Percentiles rank a stretch among this genome's conserved stretches.
phyloP scores from a whole-genome alignment of 352 stramenopile species.

The Globisporangium spinosum region DNA sequence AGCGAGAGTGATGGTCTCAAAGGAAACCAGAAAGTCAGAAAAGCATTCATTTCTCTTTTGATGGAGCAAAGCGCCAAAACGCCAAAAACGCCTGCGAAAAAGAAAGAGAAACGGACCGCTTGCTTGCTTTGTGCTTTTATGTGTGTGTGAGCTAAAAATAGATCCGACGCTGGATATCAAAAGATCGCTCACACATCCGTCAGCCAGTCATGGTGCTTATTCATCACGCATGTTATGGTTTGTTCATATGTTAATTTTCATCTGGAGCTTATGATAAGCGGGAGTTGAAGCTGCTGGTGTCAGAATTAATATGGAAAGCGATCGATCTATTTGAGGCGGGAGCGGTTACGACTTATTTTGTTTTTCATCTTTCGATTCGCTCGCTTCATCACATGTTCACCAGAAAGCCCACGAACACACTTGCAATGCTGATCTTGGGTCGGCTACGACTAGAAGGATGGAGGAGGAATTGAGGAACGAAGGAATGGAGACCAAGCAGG shows the following conservation, averaged over 20 bases:
- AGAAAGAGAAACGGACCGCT: not conserved
- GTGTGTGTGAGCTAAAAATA: not conserved
- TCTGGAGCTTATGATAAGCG: not conserved
- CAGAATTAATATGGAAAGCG: not conserved
- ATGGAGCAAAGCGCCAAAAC: not conserved
- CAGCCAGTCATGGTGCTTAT: not conserved
- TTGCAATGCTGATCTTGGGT: not conserved
- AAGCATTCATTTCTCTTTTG: not conserved
- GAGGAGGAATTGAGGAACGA: not conserved
- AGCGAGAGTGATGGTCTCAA: not conserved
- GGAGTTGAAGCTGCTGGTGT: not conserved
- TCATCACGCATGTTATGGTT: not conserved
- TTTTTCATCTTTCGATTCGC: too few species aligned
- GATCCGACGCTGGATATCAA: not conserved
- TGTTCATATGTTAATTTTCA: not conserved
- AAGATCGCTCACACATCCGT: not conserved
- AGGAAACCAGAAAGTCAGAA: slow-evolving; percentile 1
- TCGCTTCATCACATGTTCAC: too few species aligned
- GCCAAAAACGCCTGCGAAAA: not conserved
- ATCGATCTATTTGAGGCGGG: not conserved
- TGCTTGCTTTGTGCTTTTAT: not conserved
- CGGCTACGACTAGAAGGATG: not conserved
- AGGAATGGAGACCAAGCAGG: not conserved
- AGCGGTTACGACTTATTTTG: not conserved
- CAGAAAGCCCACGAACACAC: not conserved